Percentiles rank a stretch among this genome's conserved stretches.
Conservation (phyloP, 768 basidiomycete genomes). For the Tubosaeta brunneosetosa region DNA sequence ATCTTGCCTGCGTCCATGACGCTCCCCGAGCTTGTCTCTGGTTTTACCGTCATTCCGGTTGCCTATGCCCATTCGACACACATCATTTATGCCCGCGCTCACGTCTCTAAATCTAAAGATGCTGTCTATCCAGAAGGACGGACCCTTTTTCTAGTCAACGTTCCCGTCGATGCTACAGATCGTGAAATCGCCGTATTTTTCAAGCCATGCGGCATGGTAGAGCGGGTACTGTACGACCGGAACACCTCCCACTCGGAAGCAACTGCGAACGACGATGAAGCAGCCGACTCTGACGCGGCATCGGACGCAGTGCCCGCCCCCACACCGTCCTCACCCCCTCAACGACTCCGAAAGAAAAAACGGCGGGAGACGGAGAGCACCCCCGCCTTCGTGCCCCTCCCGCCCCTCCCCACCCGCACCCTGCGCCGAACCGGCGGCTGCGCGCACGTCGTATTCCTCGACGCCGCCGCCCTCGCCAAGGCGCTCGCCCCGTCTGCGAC, state of each 20-base stretch:
- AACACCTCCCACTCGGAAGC: constrained; percentile 32
- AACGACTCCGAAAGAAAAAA: constrained; percentile 32
- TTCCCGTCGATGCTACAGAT: constrained; percentile 85
- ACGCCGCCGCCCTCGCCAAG: constrained; percentile 63
- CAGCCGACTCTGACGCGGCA: constrained; percentile 19
- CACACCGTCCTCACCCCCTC: constrained; percentile 2
- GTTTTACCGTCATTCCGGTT: constrained; percentile 37
- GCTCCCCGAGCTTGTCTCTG: constrained; percentile 27
- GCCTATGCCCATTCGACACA: constrained; percentile 48
- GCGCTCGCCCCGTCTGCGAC: constrained; percentile 52
- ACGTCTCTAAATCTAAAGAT: constrained; percentile 45
- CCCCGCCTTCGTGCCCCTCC: constrained; percentile 61
- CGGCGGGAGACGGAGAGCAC: constrained; percentile 21
- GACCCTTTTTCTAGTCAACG: constrained; percentile 84
- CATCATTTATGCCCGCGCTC: constrained; percentile 72
- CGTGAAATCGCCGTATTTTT: constrained; percentile 77
- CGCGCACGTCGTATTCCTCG: constrained; percentile 71
- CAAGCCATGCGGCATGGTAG: constrained; percentile 70
- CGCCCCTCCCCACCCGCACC: constrained; percentile 46
- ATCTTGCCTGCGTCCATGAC: constrained; percentile 4
- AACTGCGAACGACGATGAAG: constrained; percentile 27
- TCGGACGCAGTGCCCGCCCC: constrained; percentile 21
- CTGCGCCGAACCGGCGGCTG: constrained; percentile 59
- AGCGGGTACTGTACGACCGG: constrained; percentile 63
- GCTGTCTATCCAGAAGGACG: constrained; percentile 47